Base-by-base conservation (phyloP, 2,329 filamentous ascomycete species). In the Epichloe gansuensis region DNA sequence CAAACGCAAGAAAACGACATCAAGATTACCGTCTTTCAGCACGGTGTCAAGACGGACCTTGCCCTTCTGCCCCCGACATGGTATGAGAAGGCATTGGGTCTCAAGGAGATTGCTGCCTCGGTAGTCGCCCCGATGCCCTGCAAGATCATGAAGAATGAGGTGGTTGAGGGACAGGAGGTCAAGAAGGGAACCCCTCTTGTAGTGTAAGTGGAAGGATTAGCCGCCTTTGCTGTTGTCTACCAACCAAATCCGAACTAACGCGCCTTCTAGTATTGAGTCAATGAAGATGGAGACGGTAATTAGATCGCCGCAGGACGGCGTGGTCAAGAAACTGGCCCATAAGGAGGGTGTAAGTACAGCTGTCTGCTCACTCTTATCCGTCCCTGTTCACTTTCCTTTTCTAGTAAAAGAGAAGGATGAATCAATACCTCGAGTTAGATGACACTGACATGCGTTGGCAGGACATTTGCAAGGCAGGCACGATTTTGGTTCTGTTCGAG, bases 101-200 rank as follows among this genome's bases (percentile, higher is more conserved):
- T 87, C 56, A 91, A 88, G 66, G 88, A 95, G 63, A 78, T 79
- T 0, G 76, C 83, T 6, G 91, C 91, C 55, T 93, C 86, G 51
- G 89, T 97, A 1, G 76, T 88, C 25, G 89, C 93, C 23, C 93
- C 93, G 0, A 98, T 98, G 93, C 93, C 93, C 2, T 97, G 93
- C 71, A 97, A 97, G 72, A 85, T 98, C 28, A 72, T 98, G 56
- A 82, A 88, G 58, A 93, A 96, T 47, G 88, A 95, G 67, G 89
- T 96, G 0, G 71, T 77, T 31, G 89, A 89, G 60, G 93, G 93
- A 0, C 82, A 95, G 57, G 71, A 69, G 46, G 93, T 98, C 15
- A 82, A 83, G 65, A 94, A 91, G 72, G 91, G 91, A 46, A 83
- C 91, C 53, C 82, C 89, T 6, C 72, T 98, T 54, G 88, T 97